phyloP scores from a whole-genome alignment of 345 rosid species.

The Cochlearia excelsa region DNA sequence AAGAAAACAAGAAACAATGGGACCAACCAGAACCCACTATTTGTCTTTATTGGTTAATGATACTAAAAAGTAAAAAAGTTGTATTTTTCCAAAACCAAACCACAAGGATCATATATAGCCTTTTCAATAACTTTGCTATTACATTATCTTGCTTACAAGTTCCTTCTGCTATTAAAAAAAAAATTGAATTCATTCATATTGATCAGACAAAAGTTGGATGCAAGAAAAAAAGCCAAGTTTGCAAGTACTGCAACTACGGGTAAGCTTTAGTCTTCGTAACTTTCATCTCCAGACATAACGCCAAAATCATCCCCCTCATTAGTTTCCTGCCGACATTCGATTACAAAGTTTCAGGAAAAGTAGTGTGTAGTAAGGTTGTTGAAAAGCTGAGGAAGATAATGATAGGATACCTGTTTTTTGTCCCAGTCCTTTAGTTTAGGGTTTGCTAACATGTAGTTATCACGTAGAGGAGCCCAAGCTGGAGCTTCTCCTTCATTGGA shows the following conservation, averaged over 20 bases:
- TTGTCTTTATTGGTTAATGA: too few relatives aligned
- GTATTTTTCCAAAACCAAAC: too few relatives aligned
- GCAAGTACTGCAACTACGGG: neutral
- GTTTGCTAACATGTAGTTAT: constrained; percentile 85
- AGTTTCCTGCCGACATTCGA: constrained; percentile 45
- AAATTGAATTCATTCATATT: constrained; percentile 6
- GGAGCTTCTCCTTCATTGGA: constrained; percentile 52
- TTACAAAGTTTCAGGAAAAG: neutral
- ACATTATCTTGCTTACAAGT: too few relatives aligned
- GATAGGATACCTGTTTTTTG: constrained; percentile 58
- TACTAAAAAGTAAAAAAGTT: too few relatives aligned
- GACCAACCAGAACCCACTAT: too few relatives aligned
- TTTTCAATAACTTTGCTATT: too few relatives aligned
- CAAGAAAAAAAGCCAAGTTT: neutral
- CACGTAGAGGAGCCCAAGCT: constrained; percentile 92
- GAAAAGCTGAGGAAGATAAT: neutral
- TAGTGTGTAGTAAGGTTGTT: neutral
- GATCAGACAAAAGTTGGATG: constrained; percentile 1
- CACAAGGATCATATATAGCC: too few relatives aligned
- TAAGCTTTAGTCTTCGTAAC: constrained; percentile 35
- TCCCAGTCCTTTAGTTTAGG: constrained; percentile 91
- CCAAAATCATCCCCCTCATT: constrained; percentile 45
- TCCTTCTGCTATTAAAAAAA: constrained; percentile 14
- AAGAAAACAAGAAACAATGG: too few relatives aligned
- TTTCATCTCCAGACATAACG: constrained; percentile 51